Conservation (phyloP, 2,329 filamentous ascomycete genomes). For the Alternaria ventricosa region DNA sequence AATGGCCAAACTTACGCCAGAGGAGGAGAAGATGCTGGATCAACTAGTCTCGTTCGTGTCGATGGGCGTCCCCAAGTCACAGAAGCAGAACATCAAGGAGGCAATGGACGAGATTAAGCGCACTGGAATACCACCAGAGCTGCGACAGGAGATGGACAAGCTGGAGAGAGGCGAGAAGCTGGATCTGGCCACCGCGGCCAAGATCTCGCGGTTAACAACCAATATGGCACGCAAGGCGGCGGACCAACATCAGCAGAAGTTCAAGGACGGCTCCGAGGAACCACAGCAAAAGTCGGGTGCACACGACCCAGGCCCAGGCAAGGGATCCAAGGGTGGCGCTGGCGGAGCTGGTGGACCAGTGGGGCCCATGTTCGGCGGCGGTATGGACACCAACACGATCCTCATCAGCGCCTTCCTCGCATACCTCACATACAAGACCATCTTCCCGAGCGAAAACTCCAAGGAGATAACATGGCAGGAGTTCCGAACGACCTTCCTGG, state of each 20-base stretch:
- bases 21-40: conserved; percentile 66
- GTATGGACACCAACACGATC: conserved; percentile 62
- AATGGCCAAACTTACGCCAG: conserved; percentile 57
- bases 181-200: conserved; percentile 64
- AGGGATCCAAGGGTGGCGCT: conserved; percentile 33
- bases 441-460: conserved; percentile 70
- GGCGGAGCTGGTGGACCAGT: conserved; percentile 24
- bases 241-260: conserved; percentile 43
- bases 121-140: conserved; percentile 72
- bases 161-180: conserved; percentile 57
- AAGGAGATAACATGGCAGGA: conserved; percentile 98
- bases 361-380: conserved; percentile 29
- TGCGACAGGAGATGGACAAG: conserved; percentile 68
- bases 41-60: conserved; percentile 63
- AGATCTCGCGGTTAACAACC: conserved; percentile 63
- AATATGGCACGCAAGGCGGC: conserved; percentile 62
- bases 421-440: conserved; percentile 64
- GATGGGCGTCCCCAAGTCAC: conserved; percentile 66
- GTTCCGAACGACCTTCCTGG: conserved; percentile 88
- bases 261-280: conserved; percentile 34
- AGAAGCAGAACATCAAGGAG: conserved; percentile 65
- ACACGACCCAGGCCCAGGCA: conserved; percentile 53
- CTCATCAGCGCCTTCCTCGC: conserved; percentile 65
- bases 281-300: conserved; percentile 53
- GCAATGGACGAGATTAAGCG: conserved; percentile 68